A percentile compares a stretch with the other conserved stretches of the same genome.
These are phyloP conservation scores for Escovopsis sp. DNA, from an alignment of 2,329 filamentous ascomycete genomes.

Conservation along the genomic window DNA sequence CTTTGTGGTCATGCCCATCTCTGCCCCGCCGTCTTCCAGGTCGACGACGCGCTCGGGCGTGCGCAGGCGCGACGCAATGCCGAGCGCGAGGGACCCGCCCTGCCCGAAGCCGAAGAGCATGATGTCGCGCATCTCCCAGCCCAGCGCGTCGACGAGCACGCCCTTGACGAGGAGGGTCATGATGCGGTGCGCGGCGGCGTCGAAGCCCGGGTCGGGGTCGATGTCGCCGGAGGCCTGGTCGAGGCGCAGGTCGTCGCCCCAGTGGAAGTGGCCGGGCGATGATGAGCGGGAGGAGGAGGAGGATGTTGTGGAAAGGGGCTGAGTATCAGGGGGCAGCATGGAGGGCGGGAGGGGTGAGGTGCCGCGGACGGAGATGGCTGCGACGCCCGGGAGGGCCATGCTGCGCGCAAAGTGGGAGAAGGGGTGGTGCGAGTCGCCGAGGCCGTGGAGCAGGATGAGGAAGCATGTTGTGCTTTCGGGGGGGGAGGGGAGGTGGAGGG, in stretches of 20 bases:
- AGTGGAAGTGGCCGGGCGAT: slow-evolving; percentile 35
- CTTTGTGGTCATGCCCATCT: slow-evolving; percentile 21
- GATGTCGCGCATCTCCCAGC: slow-evolving; percentile 45
- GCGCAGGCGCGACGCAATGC: slow-evolving; percentile 33
- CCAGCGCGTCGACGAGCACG: slow-evolving; percentile 38
- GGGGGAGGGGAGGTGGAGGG: slow-evolving; percentile 35
- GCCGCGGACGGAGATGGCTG: slow-evolving; percentile 59
- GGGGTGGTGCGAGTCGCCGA: slow-evolving; percentile 58
- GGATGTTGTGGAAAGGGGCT: too few species aligned
- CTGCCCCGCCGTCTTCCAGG: slow-evolving; percentile 9
- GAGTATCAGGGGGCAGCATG: slow-evolving; percentile 32
- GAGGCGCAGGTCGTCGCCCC: slow-evolving; percentile 51
- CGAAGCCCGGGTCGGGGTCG: slow-evolving; percentile 48
- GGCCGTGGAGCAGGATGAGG: slow-evolving; percentile 69
- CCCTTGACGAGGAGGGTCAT: slow-evolving; percentile 35
- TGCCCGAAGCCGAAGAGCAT: slow-evolving; percentile 54
- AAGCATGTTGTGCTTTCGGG: slow-evolving; percentile 55
- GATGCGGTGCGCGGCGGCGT: slow-evolving; percentile 30
- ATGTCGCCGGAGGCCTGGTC: slow-evolving; percentile 35
- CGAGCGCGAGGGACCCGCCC: slow-evolving; percentile 48
- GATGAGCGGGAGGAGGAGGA: too few species aligned
- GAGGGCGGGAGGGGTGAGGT: slow-evolving; percentile 54
- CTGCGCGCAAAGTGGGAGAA: slow-evolving; percentile 56
- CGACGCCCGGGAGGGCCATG: slow-evolving; percentile 61
- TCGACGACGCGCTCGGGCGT: slow-evolving; percentile 20